Evolutionary conservation across 768 basidiomycete genomes (phyloP).

Genomic region (Russula sp.): DNA sequence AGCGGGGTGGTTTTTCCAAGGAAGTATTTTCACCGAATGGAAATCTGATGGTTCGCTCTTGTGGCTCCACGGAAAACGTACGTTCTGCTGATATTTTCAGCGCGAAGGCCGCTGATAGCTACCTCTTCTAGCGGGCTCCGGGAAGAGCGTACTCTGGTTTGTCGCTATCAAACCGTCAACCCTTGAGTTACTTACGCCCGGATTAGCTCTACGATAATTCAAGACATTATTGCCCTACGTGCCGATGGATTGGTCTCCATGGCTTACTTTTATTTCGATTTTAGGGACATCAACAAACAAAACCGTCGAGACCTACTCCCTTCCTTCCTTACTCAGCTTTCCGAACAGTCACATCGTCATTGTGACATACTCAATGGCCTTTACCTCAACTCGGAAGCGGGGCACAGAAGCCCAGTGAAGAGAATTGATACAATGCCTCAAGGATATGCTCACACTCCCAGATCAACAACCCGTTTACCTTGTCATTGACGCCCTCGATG

Average conservation of each 20-base stretch:
- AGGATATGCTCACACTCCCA: neutral
- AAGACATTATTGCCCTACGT: neutral
- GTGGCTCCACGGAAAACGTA: constrained; percentile 5
- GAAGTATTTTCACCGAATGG: neutral
- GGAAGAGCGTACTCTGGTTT: constrained; percentile 7
- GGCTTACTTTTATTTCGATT: neutral
- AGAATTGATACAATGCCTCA: neutral
- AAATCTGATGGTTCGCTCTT: neutral
- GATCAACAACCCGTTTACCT: neutral
- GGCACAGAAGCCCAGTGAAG: neutral
- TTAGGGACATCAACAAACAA: neutral
- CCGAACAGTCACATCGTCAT: neutral
- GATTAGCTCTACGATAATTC: neutral
- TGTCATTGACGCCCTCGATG: constrained; percentile 2
- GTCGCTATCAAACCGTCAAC: neutral
- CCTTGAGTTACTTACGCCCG: neutral
- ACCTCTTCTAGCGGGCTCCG: neutral
- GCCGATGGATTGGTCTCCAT: neutral
- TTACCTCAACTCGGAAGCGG: neutral
- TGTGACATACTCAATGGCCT: neutral
- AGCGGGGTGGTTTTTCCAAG: constrained; percentile 1
- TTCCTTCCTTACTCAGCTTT: neutral
- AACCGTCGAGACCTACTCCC: neutral
- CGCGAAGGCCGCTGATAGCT: neutral
- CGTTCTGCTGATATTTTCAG: neutral